Evolutionary conservation across 495 filamentous ascomycete species (phyloP), one percentile per base, ranked within the genome.

Genomic region (Aspergillus panamensis): DNA sequence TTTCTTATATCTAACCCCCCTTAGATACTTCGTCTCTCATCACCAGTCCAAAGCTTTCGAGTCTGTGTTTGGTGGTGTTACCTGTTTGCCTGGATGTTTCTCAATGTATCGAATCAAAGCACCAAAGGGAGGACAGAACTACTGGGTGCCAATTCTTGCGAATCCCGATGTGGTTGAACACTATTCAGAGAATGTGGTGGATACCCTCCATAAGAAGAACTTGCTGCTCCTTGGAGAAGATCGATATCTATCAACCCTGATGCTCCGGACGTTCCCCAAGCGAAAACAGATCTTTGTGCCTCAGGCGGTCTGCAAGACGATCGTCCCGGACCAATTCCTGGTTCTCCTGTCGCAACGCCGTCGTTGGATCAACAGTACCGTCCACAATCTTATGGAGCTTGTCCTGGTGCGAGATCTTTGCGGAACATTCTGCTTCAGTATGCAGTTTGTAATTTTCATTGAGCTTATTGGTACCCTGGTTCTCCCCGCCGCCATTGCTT

Each of bases 71-170:
- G 95, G 95, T 69, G 95, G 95, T 88, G 95, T 99, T 21, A 99
- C 95, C 63, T 99, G 95, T 83, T 80, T 99, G 25, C 95, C 95
- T 3, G 95, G 95, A 48, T 99, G 95, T 79, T 99, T 99, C 85
- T 96, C 91, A 80, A 99, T 99, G 95, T 99, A 99, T 75, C 89
- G 95, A 62, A 96, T 99, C 82, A 99, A 99, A 73, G 89, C 94
- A 3, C 95, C 95, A 47, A 99, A 99, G 76, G 94, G 94, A 33
- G 95, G 89, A 14, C 91, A 97, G 71, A 97, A 97, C 74, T 97
- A 96, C 75, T 99, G 94, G 95, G 95, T 99, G 8, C 95, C 95
- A 14, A 97, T 99, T 66, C 82, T 99, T 49, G 95, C 95, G 57
- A 99, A 97, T 70, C 95, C 95, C 16, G 95, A 99, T 67, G 89